Evolutionary conservation across 129 eudicot genomes (phyloP).

Genomic region (Lactuca sativa): DNA sequence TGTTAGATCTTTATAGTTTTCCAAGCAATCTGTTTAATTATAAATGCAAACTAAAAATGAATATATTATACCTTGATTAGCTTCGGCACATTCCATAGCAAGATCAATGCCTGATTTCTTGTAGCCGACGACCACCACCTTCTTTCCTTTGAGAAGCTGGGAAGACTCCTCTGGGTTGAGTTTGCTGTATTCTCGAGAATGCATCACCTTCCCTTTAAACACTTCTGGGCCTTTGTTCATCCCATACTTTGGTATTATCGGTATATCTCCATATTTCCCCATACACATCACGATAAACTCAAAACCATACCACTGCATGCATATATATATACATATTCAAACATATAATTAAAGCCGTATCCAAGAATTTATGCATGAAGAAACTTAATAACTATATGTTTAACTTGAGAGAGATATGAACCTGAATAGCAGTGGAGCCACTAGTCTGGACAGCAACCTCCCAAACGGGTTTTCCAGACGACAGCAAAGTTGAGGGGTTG

Average conservation of each 20-base stretch:
- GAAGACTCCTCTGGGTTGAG: conserved; percentile 47
- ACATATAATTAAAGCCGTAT: neutral
- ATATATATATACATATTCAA: neutral
- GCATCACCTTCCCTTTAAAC: conserved; percentile 78
- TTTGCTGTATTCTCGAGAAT: conserved; percentile 82
- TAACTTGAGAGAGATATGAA: neutral
- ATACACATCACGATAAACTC: conserved; percentile 88
- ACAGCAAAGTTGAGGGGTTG: conserved; percentile 7
- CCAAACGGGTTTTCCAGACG: conserved; percentile 57
- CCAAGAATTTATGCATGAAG: no score
- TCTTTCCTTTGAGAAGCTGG: conserved; percentile 61
- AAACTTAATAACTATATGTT: no score
- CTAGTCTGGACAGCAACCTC: conserved; percentile 83
- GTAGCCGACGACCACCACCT: conserved; percentile 90
- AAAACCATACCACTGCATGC: conserved; percentile 73
- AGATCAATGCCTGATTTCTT: conserved; percentile 95
- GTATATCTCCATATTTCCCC: conserved; percentile 90
- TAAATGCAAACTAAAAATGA: no score
- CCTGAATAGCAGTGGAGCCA: conserved; percentile 45
- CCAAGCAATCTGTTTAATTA: no score
- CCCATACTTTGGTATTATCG: conserved; percentile 63
- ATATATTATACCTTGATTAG: conserved; percentile 67
- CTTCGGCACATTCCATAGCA: conserved; percentile 91
- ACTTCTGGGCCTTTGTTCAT: conserved; percentile 77
- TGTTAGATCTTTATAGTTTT: no score